These are phyloP conservation scores for Skeletonema marinoi DNA, from an alignment of 108 stramenopile species.

Conservation along the genomic window DNA sequence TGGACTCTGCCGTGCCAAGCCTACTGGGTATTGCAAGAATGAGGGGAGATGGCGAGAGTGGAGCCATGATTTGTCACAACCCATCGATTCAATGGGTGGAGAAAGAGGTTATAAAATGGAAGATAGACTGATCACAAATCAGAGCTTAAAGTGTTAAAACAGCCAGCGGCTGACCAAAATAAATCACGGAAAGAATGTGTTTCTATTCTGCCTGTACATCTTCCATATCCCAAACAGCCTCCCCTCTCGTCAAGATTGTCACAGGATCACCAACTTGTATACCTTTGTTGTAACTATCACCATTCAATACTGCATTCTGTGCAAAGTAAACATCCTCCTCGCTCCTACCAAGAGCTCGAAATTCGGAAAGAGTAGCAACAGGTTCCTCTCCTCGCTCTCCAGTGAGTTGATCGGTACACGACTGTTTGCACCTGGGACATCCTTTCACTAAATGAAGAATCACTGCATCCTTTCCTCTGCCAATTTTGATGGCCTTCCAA, in stretches of 20 bases:
- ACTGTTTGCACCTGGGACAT: constrained; percentile 87
- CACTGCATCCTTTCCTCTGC: constrained; percentile 32
- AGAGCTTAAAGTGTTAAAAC: too few species aligned
- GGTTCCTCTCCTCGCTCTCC: constrained; percentile 71
- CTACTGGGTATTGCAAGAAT: too few species aligned
- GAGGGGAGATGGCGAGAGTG: too few species aligned
- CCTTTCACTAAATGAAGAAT: constrained; percentile 81
- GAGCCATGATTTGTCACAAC: too few species aligned
- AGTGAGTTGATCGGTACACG: constrained; percentile 82
- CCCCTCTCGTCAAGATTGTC: constrained; percentile 44
- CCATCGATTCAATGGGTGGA: too few species aligned
- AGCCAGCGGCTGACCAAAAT: not conserved
- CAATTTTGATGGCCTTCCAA: constrained; percentile 86
- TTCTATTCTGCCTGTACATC: constrained; percentile 29
- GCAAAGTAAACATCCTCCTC: constrained; percentile 79
- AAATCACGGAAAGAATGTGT: not conserved
- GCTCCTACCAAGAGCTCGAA: constrained; percentile 58
- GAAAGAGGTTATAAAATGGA: too few species aligned
- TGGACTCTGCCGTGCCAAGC: too few species aligned
- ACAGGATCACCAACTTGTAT: constrained; percentile 53
- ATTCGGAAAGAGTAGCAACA: constrained; percentile 65
- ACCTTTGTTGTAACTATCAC: constrained; percentile 12
- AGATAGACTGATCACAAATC: too few species aligned
- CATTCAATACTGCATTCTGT: constrained; percentile 69
- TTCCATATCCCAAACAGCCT: constrained; percentile 52